These are phyloP conservation scores for Pachyrhizus erosus DNA, from an alignment of 306 rosid genomes.

Conservation along the genomic window DNA sequence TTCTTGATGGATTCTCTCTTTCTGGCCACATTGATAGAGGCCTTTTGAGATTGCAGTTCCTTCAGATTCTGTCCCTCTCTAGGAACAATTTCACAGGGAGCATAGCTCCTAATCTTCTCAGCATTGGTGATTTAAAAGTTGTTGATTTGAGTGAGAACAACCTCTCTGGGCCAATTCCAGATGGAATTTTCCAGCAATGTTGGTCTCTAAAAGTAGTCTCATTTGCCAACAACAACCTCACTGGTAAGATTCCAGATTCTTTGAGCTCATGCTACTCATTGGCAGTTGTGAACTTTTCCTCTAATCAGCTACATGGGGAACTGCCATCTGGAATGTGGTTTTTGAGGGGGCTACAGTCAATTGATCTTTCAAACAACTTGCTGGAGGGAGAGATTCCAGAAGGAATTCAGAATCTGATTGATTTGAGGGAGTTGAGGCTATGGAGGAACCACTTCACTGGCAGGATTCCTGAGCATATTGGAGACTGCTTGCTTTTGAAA, in stretches of 20 bases:
- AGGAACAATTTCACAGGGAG: constrained; percentile 81
- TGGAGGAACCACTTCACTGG: constrained; percentile 71
- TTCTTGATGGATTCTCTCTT: constrained; percentile 77
- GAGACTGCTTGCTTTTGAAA: constrained; percentile 67
- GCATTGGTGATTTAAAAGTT: constrained; percentile 59
- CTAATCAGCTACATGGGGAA: constrained; percentile 66
- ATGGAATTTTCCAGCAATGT: constrained; percentile 76
- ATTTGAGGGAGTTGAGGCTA: constrained; percentile 64
- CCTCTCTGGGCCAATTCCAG: constrained; percentile 73
- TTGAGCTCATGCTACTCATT: constrained; percentile 69
- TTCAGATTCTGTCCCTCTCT: constrained; percentile 73
- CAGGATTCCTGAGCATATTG: constrained; percentile 67
- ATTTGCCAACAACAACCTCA: constrained; percentile 68
- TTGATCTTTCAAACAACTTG: constrained; percentile 80
- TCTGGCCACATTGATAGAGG: constrained; percentile 88
- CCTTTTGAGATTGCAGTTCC: constrained; percentile 69
- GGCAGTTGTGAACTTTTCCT: constrained; percentile 67
- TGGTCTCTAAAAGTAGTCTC: constrained; percentile 77
- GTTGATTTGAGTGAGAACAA: constrained; percentile 78
- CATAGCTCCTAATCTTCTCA: constrained; percentile 76
- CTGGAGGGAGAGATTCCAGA: constrained; percentile 74
- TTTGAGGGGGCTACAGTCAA: constrained; percentile 69
- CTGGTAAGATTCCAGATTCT: constrained; percentile 82
- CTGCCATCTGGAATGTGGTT: constrained; percentile 80
- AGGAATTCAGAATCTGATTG: constrained; percentile 70